Evolutionary conservation across 371 early-diverging fungal species (phyloP).

Genomic region (Mortierella sp.): DNA sequence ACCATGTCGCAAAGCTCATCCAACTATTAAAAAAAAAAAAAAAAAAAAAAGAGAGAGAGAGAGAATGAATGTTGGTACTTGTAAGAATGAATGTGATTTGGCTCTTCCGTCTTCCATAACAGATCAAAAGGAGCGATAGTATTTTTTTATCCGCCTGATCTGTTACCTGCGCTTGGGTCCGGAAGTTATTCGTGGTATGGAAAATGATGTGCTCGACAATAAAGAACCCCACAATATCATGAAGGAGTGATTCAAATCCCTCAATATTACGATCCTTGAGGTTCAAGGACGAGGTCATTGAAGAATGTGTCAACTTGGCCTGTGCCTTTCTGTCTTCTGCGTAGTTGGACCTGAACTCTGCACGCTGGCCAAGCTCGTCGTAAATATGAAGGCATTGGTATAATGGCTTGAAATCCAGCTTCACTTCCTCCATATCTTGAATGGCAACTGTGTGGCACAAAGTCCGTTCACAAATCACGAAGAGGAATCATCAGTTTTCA

Average conservation of each 20-base stretch:
- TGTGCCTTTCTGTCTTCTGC: slow-evolving; percentile 91
- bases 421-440: slow-evolving; percentile 71
- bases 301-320: slow-evolving; percentile 74
- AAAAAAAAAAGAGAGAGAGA: neutral
- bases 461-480: no score
- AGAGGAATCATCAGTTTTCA: neutral
- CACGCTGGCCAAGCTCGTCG: slow-evolving; percentile 87
- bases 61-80: neutral
- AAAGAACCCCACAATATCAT: slow-evolving; percentile 96
- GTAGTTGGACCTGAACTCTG: slow-evolving; percentile 88
- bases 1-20: slow-evolving; percentile 93
- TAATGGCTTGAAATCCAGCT: slow-evolving; percentile 93
- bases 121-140: neutral
- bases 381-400: slow-evolving; percentile 97
- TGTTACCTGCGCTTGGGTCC: slow-evolving; percentile 82
- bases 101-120: neutral
- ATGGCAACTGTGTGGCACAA: slow-evolving; percentile 61
- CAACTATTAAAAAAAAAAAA: slow-evolving; percentile 56
- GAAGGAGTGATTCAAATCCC: slow-evolving; percentile 79
- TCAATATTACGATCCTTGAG: slow-evolving; percentile 71
- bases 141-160: neutral
- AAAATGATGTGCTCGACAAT: slow-evolving; percentile 92
- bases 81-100: neutral
- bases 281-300: slow-evolving; percentile 62
- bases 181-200: slow-evolving; percentile 90